Percentiles rank a stretch among this genome's conserved stretches.
These are phyloP conservation scores for Stylonectria norvegica DNA, from an alignment of 2,329 filamentous ascomycete species.

Conservation along the genomic window DNA sequence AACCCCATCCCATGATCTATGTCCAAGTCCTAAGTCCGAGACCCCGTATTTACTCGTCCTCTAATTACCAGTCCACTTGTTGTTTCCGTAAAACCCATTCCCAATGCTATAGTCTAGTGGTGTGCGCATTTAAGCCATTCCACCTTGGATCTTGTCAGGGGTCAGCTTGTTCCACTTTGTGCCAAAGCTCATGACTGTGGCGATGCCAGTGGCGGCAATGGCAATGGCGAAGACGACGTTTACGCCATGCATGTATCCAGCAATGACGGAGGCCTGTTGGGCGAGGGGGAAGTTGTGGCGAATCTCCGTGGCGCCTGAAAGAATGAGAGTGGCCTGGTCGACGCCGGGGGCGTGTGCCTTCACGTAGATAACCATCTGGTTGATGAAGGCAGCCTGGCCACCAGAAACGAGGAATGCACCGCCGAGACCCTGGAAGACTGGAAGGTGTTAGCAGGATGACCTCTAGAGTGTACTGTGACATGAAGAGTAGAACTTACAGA, in stretches of 20 bases:
- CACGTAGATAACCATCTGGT: slow-evolving; percentile 39
- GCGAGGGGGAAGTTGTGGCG: slow-evolving; percentile 46
- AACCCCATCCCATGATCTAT: too few relatives aligned
- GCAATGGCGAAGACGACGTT: slow-evolving; percentile 61
- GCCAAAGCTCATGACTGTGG: slow-evolving; percentile 33
- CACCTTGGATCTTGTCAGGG: slow-evolving; percentile 27
- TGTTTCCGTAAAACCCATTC: too few relatives aligned
- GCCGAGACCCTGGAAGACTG: slow-evolving; percentile 48
- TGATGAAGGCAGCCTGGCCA: slow-evolving; percentile 46
- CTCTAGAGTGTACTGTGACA: background rate
- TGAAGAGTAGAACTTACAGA: slow-evolving; percentile 32
- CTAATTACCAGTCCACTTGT: background rate
- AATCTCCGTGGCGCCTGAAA: slow-evolving; percentile 54
- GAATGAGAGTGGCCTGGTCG: slow-evolving; percentile 34
- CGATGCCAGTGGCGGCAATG: slow-evolving; percentile 44
- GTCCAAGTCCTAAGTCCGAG: too few relatives aligned
- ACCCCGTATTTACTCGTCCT: background rate
- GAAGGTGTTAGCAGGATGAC: slow-evolving; percentile 12
- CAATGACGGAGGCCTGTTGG: slow-evolving; percentile 52
- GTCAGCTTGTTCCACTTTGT: slow-evolving; percentile 40
- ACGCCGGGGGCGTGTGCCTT: slow-evolving; percentile 35
- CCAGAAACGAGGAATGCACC: slow-evolving; percentile 49
- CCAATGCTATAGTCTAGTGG: too few relatives aligned
- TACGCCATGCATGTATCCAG: slow-evolving; percentile 61
- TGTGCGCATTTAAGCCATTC: slow-evolving; percentile 26